Conservation (phyloP, 2,329 filamentous ascomycete genomes). For the Stromatinia cepivora region DNA sequence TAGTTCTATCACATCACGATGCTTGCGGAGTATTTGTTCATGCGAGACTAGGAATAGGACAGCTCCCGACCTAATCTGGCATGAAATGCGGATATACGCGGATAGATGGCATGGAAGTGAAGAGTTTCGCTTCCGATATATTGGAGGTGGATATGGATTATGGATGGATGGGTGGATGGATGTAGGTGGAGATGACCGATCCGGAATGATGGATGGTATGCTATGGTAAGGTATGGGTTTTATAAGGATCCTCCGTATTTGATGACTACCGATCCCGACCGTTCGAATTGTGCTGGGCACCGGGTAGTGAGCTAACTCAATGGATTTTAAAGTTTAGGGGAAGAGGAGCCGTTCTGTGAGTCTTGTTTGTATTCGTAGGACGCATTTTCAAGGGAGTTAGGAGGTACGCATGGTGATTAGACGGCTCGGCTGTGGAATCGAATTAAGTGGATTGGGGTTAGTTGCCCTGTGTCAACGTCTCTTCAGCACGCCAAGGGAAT, state of each 20-base stretch:
- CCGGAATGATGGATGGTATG: background rate
- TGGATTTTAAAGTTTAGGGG: background rate
- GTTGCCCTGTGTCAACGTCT: background rate
- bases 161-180: background rate
- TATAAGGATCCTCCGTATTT: too few relatives aligned
- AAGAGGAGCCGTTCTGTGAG: background rate
- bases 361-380: background rate
- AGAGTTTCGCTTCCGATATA: constrained; percentile 3
- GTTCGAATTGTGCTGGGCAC: background rate
- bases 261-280: background rate
- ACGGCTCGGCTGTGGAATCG: background rate
- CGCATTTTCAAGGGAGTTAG: background rate
- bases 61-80: too few relatives aligned
- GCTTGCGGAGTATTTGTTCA: background rate
- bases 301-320: background rate
- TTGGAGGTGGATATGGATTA: background rate
- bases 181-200: background rate
- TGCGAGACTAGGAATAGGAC: too few relatives aligned
- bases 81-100: too few relatives aligned
- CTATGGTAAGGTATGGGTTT: too few relatives aligned
- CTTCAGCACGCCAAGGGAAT: background rate
- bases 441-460: background rate
- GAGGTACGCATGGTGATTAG: background rate
- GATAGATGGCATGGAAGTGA: background rate
- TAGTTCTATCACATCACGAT: background rate